These are phyloP conservation scores for Spergularia marina DNA, from an alignment of 148 eudicot species.

Conservation along the genomic window DNA sequence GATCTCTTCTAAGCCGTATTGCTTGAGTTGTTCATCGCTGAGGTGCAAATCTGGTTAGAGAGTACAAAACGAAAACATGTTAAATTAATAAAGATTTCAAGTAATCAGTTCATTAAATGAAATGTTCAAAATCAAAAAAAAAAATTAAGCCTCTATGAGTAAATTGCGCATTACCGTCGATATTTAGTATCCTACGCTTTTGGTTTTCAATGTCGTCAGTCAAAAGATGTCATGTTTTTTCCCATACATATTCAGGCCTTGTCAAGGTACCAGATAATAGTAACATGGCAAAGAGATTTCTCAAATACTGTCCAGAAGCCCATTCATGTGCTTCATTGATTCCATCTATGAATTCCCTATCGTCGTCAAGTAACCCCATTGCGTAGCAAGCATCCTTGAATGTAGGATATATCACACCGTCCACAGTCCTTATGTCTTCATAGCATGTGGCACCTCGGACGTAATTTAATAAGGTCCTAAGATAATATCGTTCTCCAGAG, in stretches of 20 bases:
- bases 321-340: constrained; percentile 4
- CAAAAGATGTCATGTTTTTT: neutral
- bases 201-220: neutral
- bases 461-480: neutral
- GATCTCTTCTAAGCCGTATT: too few species aligned
- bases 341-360: constrained; percentile 8
- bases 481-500: neutral
- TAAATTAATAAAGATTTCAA: too few species aligned
- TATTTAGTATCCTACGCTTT: neutral
- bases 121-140: neutral
- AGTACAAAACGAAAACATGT: too few species aligned
- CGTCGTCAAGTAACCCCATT: constrained; percentile 3
- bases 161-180: neutral
- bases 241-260: neutral
- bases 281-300: neutral
- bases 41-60: too few species aligned
- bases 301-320: neutral
- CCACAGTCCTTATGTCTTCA: too few species aligned
- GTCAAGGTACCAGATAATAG: neutral
- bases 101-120: too few species aligned
- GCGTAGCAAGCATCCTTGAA: too few species aligned
- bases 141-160: too few species aligned
- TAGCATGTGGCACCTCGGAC: neutral
- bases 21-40: too few species aligned
- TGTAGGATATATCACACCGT: too few species aligned